A percentile compares a stretch with the other conserved stretches of the same genome.
Evolutionary conservation across 2,329 filamentous ascomycete species (phyloP).

Genomic region (Esteya vermicola): DNA sequence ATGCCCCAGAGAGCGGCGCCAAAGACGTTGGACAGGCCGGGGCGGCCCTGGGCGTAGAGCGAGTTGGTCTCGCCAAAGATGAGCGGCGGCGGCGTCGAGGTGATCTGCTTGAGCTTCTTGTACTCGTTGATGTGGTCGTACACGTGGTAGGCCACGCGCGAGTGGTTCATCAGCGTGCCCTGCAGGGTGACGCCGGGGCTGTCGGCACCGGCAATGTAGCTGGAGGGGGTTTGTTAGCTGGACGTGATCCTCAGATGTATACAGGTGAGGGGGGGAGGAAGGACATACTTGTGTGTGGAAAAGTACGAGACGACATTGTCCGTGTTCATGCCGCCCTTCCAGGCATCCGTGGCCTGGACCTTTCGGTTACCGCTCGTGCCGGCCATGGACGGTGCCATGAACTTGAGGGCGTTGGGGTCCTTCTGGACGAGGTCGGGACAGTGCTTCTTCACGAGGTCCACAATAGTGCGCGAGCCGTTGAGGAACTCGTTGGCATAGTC

Average conservation of each 20-base stretch:
- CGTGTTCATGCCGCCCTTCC: conserved; percentile 35
- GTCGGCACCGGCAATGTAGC: conserved; percentile 47
- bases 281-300: conserved; percentile 45
- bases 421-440: conserved; percentile 32
- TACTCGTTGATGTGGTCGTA: conserved; percentile 32
- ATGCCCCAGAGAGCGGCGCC: conserved; percentile 51
- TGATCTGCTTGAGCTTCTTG: conserved; percentile 17
- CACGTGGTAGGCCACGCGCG: conserved; percentile 32
- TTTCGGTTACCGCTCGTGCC: too few relatives aligned
- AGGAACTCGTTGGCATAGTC: conserved; percentile 44
- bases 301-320: conserved; percentile 36
- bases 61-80: conserved; percentile 49
- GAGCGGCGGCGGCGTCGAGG: conserved; percentile 20
- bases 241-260: too few relatives aligned
- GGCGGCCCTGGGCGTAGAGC: conserved; percentile 45
- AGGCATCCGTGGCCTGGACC: conserved; percentile 34
- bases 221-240: conserved; percentile 15
- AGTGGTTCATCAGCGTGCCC: conserved; percentile 50
- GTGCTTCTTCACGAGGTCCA: conserved; percentile 24
- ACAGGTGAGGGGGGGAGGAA: too few relatives aligned
- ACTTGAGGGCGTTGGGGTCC: conserved; percentile 16
- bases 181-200: conserved; percentile 47
- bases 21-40: conserved; percentile 49
- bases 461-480: conserved; percentile 36
- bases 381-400: conserved; percentile 40